Evolutionary conservation across 129 eudicot species (phyloP).

Genomic region (sunflower (Helianthus annuus)): HanXRQr2.0-SUNRISE NC_035445.2:172350933-172351432

Average conservation of each 20-base stretch:
- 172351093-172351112: slow-evolving; percentile 47
- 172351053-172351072: slow-evolving; percentile 22
- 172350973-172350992: slow-evolving; percentile 15
- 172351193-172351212: slow-evolving; percentile 24
- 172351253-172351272: slow-evolving; percentile 23
- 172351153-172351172: slow-evolving; percentile 42
- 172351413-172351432: slow-evolving; percentile 64
- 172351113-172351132: slow-evolving; percentile 58
- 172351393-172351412: slow-evolving; percentile 82
- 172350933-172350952: slow-evolving; percentile 24
- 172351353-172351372: slow-evolving; percentile 87
- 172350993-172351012: slow-evolving; percentile 34
- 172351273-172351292: slow-evolving; percentile 32
- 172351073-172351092: slow-evolving; percentile 38
- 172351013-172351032: slow-evolving; percentile 38
- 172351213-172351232: slow-evolving; percentile 26
- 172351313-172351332: slow-evolving; percentile 94
- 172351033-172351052: slow-evolving; percentile 25
- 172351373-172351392: slow-evolving; percentile 85
- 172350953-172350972: slow-evolving; percentile 31
- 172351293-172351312: slow-evolving; percentile 14
- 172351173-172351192: slow-evolving; percentile 17
- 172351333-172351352: slow-evolving; percentile 88
- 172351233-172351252: slow-evolving; percentile 29
- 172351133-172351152: slow-evolving; percentile 32